A percentile compares a stretch with the other conserved stretches of the same genome.
These are phyloP conservation scores for Dactylella cylindrospora DNA, from an alignment of 2,329 filamentous ascomycete genomes.

Conservation along the genomic window DNA sequence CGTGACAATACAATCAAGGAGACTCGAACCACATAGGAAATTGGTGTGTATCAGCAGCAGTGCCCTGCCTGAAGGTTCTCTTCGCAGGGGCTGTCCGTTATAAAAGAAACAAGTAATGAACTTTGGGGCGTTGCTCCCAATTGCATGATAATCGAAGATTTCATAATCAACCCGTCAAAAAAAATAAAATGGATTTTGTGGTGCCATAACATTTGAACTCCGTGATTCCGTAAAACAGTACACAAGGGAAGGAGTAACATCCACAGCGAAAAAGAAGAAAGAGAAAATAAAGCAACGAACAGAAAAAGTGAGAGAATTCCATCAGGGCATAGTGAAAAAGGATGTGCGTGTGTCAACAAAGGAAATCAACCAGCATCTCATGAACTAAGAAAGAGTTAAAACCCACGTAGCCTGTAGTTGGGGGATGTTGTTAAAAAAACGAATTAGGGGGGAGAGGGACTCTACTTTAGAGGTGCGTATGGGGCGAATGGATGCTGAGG, in stretches of 20 bases:
- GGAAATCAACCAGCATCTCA: conserved; percentile 17
- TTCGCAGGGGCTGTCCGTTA: conserved; percentile 27
- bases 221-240: conserved; percentile 39
- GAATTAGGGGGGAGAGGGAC: conserved; percentile 33
- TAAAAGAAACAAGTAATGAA: conserved; percentile 39
- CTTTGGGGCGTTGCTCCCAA: conserved; percentile 30
- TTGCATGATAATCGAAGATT: conserved; percentile 44
- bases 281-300: conserved; percentile 2
- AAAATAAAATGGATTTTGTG: conserved; percentile 32
- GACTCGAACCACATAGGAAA: conserved; percentile 43
- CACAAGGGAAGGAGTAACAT: conserved; percentile 41
- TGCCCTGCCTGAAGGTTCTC: conserved; percentile 37
- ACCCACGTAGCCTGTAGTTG: conserved; percentile 44
- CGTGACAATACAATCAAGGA: conserved; percentile 36
- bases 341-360: conserved; percentile 20
- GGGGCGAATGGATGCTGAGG: conserved; percentile 48
- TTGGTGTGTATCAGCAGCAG: conserved; percentile 41
- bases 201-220: conserved; percentile 45
- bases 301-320: conserved; percentile 15
- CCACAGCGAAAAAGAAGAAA: conserved; percentile 31
- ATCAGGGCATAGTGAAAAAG: conserved; percentile 32
- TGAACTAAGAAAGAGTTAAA: conserved; percentile 19
- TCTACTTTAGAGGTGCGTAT: conserved; percentile 50
- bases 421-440: conserved; percentile 27
- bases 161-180: conserved; percentile 41